These are phyloP conservation scores for Chimonanthus salicifolius DNA, from an alignment of 164 flowering plant genomes.

Conservation along the genomic window DNA sequence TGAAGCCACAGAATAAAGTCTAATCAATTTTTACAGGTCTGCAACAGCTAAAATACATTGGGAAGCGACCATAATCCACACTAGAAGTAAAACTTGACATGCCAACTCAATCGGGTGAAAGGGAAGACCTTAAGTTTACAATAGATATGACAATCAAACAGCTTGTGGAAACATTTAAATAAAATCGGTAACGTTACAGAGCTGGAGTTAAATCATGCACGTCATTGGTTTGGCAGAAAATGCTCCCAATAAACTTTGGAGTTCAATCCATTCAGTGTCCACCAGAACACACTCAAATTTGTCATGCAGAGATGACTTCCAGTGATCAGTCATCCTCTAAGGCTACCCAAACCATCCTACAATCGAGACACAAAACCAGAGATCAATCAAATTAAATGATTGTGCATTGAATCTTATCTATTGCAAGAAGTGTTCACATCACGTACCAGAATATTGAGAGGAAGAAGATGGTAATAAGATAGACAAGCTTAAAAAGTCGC, in stretches of 20 bases:
- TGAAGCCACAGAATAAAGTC: not conserved
- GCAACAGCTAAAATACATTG: not conserved
- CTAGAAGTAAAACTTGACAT: not conserved
- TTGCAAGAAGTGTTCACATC: not conserved
- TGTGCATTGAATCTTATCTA: not conserved
- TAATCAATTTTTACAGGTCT: not conserved
- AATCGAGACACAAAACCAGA: not conserved
- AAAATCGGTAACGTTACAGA: not conserved
- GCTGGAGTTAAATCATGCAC: not conserved
- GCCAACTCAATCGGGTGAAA: not conserved
- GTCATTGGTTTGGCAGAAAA: not conserved
- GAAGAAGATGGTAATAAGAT: slow-evolving; percentile 56
- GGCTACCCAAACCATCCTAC: slow-evolving; percentile 50
- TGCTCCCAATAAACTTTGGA: not conserved
- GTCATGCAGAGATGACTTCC: not conserved
- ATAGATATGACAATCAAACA: not conserved
- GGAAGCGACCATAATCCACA: not conserved
- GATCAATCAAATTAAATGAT: not conserved
- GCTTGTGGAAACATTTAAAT: not conserved
- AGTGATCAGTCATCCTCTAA: slow-evolving; percentile 36
- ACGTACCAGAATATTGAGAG: slow-evolving; percentile 72
- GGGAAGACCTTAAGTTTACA: not conserved
- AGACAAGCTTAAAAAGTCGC: slow-evolving; percentile 78
- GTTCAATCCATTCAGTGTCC: not conserved
- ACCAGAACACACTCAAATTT: not conserved